phyloP scores from a whole-genome alignment of 2,329 filamentous ascomycete genomes.

The Ascochyta fabae region DNA sequence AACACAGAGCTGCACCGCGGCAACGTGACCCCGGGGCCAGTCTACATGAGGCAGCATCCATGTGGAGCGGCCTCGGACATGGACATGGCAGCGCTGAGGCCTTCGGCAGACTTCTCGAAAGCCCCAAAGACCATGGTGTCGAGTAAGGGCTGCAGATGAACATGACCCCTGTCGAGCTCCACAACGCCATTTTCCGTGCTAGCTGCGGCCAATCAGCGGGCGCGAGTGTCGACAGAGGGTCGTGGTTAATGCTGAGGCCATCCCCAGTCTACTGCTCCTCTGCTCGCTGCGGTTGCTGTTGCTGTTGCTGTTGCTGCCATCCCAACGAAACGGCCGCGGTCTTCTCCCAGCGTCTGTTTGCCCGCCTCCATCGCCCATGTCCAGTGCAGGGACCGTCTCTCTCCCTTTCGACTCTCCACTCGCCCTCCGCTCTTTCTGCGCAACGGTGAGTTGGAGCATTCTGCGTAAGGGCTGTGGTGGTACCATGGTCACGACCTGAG shows the following conservation, averaged over 20 bases:
- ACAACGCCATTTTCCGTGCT: conserved; percentile 32
- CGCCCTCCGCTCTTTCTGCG: conserved; percentile 19
- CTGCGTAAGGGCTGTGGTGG: conserved; percentile 35
- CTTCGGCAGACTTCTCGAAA: conserved; percentile 35
- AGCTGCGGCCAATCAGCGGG: conserved; percentile 36
- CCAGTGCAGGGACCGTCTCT: conserved; percentile 12
- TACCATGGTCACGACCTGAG: conserved; percentile 36
- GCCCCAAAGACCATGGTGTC: conserved; percentile 31
- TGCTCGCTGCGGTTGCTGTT: conserved; percentile 24
- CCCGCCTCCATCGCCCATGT: conserved; percentile 18
- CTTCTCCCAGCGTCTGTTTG: conserved; percentile 5
- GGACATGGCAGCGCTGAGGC: conserved; percentile 17
- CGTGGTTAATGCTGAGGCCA: conserved; percentile 42
- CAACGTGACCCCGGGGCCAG: conserved; percentile 2
- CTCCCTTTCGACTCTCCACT: conserved; percentile 24
- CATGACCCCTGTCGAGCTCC: conserved; percentile 27
- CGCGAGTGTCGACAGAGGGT: conserved; percentile 26
- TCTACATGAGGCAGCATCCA: conserved; percentile 7
- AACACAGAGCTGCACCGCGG: not conserved
- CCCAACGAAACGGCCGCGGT: conserved; percentile 8
- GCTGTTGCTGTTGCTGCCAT: conserved; percentile 18
- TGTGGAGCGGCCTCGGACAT: conserved; percentile 22
- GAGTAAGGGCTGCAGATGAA: conserved; percentile 35
- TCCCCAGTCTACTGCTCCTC: conserved; percentile 34
- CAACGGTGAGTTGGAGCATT: conserved; percentile 26